These are phyloP conservation scores for Phylloporus sp. DNA, from an alignment of 768 basidiomycete genomes.

Conservation along the genomic window DNA sequence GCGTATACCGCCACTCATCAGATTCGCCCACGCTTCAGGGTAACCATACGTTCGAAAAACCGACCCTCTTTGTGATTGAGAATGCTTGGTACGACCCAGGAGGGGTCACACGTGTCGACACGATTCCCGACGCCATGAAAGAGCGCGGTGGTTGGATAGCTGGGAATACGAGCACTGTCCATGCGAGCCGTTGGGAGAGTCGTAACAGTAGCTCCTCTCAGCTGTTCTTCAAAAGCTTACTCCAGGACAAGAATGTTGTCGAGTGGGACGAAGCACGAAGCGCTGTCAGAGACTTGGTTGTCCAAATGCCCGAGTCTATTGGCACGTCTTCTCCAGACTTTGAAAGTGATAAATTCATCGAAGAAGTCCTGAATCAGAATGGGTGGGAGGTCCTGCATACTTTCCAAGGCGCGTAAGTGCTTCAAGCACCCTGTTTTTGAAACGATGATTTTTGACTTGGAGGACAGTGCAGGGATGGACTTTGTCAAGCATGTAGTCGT, in stretches of 20 bases:
- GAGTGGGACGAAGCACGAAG: constrained; percentile 27
- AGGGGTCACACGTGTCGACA: constrained; percentile 34
- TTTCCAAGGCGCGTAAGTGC: constrained; percentile 37
- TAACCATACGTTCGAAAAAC: constrained; percentile 14
- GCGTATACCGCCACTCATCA: constrained; percentile 20
- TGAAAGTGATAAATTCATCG: constrained; percentile 27
- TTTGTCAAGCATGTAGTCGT: constrained; percentile 36
- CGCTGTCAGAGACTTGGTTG: constrained; percentile 17
- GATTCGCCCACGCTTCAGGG: constrained; percentile 14
- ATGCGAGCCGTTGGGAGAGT: constrained; percentile 13
- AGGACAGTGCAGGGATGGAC: constrained; percentile 36
- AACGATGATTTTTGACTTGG: constrained; percentile 9
- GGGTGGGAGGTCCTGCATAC: constrained; percentile 40
- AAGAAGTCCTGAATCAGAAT: constrained; percentile 27
- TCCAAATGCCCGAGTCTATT: constrained; percentile 16
- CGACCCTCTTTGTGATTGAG: constrained; percentile 32
- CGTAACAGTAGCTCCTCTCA: constrained; percentile 2
- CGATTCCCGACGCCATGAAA: constrained; percentile 24
- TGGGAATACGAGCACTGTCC: constrained; percentile 9
- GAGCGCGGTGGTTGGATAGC: constrained; percentile 24
- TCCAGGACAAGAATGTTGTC: constrained; percentile 22
- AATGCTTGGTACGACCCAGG: constrained; percentile 38
- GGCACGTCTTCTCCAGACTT: constrained; percentile 5
- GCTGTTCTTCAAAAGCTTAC: constrained; percentile 16
- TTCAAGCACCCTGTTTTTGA: not conserved